Evolutionary conservation across 192 early-diverging fungal species (phyloP), one percentile per base, ranked within the genome.

Genomic region (Podila epigama): DNA sequence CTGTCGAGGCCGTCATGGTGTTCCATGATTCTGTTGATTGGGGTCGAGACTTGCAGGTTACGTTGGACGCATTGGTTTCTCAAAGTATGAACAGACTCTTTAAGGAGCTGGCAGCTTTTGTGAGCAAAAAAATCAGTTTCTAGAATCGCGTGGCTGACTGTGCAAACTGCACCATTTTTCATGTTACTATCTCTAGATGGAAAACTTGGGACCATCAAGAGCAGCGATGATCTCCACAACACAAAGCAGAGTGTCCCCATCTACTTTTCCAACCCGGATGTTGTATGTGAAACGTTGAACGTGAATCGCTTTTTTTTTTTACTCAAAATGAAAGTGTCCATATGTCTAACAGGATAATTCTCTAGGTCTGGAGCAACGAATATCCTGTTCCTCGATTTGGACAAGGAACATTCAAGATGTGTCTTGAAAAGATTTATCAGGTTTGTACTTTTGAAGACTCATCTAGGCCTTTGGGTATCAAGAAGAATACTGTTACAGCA

Each of bases 11-110:
- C 0, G 83, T 94, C 0, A 86, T 96, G 89, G 81, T 93, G 59
- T 93, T 96, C 79, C 92, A 97, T 75, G 96, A 97, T 69, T 92
- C 92, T 34, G 79, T 82, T 22, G 90, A 97, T 68, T 96, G 86
- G 92, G 96, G 95, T 32, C 87, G 92, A 39, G 96, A 96, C 66
- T 69, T 94, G 58, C 95, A 96, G 73, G 80, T 95, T 1, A 86
- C 85, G 42, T 82, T 89, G 56, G 96, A 97, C 50, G 81, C 93
- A 1, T 79, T 75, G 18, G 65, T 57, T 9, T 75, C 72, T 1
- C 66, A 75, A 68, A 60, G 72, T 68, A 60, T 22, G n/a, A 12
- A 25, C 18, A 13, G 18, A 16, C 32, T 10, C n/a, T 1, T 25
- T n/a, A 7, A 0, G 1, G 11, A 9, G 15, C 20, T 29, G 2